These are phyloP conservation scores for Elsinoe fawcettii DNA, from an alignment of 2,329 filamentous ascomycete species.

Conservation along the genomic window DNA sequence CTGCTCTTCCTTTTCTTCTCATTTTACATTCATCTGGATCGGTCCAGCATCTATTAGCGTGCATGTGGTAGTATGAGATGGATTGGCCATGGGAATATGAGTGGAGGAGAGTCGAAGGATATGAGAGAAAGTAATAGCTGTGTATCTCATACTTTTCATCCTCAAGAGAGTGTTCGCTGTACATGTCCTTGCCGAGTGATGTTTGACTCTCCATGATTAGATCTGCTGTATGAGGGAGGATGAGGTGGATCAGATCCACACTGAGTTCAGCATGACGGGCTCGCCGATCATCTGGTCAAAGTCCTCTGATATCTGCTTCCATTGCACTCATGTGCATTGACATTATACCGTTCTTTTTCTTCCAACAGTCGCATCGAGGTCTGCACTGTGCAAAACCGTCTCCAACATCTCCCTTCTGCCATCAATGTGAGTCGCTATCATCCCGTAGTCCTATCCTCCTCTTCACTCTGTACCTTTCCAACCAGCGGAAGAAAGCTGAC, in stretches of 20 bases:
- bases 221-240: too few relatives aligned
- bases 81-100: background rate
- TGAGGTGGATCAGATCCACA: background rate
- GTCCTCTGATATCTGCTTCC: too few relatives aligned
- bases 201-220: too few relatives aligned
- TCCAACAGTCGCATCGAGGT: too few relatives aligned
- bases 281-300: background rate
- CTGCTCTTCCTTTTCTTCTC: background rate
- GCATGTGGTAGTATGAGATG: constrained; percentile 3
- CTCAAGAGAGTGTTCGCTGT: background rate
- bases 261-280: background rate
- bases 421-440: too few relatives aligned
- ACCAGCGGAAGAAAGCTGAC: too few relatives aligned
- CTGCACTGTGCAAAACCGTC: too few relatives aligned
- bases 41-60: constrained; percentile 7
- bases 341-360: too few relatives aligned
- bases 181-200: background rate
- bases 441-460: too few relatives aligned
- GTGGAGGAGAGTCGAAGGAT: background rate
- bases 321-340: too few relatives aligned
- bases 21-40: constrained; percentile 4
- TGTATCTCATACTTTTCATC: constrained; percentile 7
- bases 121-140: constrained; percentile 8
- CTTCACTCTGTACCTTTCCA: too few relatives aligned
- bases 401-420: too few relatives aligned